These are phyloP conservation scores for Bremia lactucae DNA, from an alignment of 352 stramenopile genomes.

Conservation along the genomic window DNA sequence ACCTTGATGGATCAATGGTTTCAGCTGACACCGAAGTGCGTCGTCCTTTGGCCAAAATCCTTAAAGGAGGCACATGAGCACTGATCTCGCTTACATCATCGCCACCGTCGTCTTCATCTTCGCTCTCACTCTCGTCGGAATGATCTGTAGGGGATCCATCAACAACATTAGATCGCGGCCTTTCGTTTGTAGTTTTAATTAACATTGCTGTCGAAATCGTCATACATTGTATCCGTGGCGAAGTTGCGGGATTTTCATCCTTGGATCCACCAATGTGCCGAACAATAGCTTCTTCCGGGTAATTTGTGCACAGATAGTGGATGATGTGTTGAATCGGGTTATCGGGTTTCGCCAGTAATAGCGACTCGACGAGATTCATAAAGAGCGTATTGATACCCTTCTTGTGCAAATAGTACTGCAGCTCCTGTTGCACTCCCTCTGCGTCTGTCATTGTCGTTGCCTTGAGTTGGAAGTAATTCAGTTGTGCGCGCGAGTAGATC, in stretches of 20 bases:
- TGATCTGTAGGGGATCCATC: conserved; percentile 48
- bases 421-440: conserved; percentile 82
- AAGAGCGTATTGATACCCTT: conserved; percentile 90
- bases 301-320: conserved; percentile 84
- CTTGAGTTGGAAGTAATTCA: conserved; percentile 1
- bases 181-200: background rate
- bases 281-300: conserved; percentile 63
- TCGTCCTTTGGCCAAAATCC: conserved; percentile 70
- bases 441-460: conserved; percentile 62
- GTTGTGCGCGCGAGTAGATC: conserved; percentile 3
- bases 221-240: conserved; percentile 20
- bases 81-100: conserved; percentile 80
- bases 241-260: conserved; percentile 39
- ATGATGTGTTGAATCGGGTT: conserved; percentile 86
- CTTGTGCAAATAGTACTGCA: conserved; percentile 87
- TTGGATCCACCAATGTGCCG: conserved; percentile 31
- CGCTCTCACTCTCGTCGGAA: conserved; percentile 82
- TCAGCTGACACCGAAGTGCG: conserved; percentile 84
- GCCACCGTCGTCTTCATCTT: conserved; percentile 73
- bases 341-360: conserved; percentile 83
- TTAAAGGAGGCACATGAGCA: conserved; percentile 37
- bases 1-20: conserved; percentile 76
- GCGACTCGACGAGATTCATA: conserved; percentile 87
- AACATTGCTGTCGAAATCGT: background rate
- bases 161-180: background rate